Conservation (phyloP, 1,139 yeast species). For the Suzukiozyma palmioleophila region DNA sequence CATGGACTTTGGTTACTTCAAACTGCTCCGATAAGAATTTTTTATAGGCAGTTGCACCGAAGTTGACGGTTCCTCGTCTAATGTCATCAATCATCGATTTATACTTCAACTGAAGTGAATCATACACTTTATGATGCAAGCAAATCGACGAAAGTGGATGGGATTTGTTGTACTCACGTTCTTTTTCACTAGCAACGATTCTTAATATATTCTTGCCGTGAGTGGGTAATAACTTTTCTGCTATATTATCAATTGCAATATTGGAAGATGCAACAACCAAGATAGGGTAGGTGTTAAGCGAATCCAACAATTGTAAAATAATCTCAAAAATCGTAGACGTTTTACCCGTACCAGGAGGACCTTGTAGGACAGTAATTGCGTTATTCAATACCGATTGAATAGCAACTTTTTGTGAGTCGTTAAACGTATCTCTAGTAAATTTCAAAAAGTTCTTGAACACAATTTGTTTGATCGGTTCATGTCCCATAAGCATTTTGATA, state of each 20-base stretch:
- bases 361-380: slow-evolving; percentile 59
- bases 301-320: slow-evolving; percentile 54
- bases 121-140: slow-evolving; percentile 56
- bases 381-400: slow-evolving; percentile 67
- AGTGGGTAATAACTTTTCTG: slow-evolving; percentile 53
- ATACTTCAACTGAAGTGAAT: slow-evolving; percentile 42
- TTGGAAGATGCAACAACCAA: slow-evolving; percentile 74
- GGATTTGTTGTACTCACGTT: slow-evolving; percentile 49
- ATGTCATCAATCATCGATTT: slow-evolving; percentile 41
- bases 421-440: slow-evolving; percentile 45
- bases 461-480: slow-evolving; percentile 55
- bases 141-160: slow-evolving; percentile 60
- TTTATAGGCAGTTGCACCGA: slow-evolving; percentile 32
- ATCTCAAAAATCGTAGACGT: slow-evolving; percentile 65
- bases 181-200: slow-evolving; percentile 59
- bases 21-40: slow-evolving; percentile 46
- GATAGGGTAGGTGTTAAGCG: slow-evolving; percentile 56
- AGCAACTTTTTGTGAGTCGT: slow-evolving; percentile 64
- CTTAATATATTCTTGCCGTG: slow-evolving; percentile 53
- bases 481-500: slow-evolving; percentile 55
- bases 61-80: slow-evolving; percentile 30
- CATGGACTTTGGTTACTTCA: slow-evolving; percentile 14
- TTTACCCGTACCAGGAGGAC: slow-evolving; percentile 71
- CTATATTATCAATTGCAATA: slow-evolving; percentile 73
- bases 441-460: slow-evolving; percentile 51